Conservation (phyloP, 2,329 filamentous ascomycete species). For the Colletotrichum noveboracense region DNA sequence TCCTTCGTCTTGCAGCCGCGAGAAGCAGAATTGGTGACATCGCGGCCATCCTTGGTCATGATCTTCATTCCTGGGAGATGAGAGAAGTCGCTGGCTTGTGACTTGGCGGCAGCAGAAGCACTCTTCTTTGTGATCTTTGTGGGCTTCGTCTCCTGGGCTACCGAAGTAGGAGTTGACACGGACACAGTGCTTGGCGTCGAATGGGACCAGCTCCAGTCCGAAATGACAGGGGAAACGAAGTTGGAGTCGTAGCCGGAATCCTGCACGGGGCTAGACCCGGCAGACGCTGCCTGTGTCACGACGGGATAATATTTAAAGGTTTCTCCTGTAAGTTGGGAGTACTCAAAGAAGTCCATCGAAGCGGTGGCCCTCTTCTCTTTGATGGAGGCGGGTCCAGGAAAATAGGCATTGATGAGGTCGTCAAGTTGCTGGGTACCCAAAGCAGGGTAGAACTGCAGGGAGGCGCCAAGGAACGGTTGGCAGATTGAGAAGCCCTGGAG, state of each 20-base stretch:
- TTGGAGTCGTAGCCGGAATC: conserved; percentile 52
- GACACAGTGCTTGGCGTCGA: conserved; percentile 32
- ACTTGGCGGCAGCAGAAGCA: conserved; percentile 22
- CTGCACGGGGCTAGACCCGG: conserved; percentile 44
- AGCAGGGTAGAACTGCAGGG: conserved; percentile 70
- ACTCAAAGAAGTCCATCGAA: conserved; percentile 64
- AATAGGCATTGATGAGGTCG: conserved; percentile 62
- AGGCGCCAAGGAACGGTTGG: conserved; percentile 60
- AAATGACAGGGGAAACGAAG: conserved; percentile 54
- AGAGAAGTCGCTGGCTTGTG: conserved; percentile 48
- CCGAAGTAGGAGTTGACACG: conserved; percentile 33
- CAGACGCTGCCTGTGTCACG: conserved; percentile 48
- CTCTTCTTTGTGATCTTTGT: conserved; percentile 30
- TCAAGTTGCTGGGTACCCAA: conserved; percentile 67
- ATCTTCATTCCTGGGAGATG: conserved; percentile 69
- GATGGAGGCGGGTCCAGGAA: conserved; percentile 57
- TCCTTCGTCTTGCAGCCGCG: conserved; percentile 71
- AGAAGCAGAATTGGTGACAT: conserved; percentile 67
- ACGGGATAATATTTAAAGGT: conserved; percentile 67
- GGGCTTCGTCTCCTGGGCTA: conserved; percentile 28
- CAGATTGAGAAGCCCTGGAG: conserved; percentile 63
- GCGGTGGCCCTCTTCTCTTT: conserved; percentile 64
- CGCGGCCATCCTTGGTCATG: conserved; percentile 66
- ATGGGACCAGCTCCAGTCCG: conserved; percentile 53
- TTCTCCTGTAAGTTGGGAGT: conserved; percentile 58